phyloP scores from a whole-genome alignment of 768 basidiomycete species.

The Tricholoma terreum region DNA sequence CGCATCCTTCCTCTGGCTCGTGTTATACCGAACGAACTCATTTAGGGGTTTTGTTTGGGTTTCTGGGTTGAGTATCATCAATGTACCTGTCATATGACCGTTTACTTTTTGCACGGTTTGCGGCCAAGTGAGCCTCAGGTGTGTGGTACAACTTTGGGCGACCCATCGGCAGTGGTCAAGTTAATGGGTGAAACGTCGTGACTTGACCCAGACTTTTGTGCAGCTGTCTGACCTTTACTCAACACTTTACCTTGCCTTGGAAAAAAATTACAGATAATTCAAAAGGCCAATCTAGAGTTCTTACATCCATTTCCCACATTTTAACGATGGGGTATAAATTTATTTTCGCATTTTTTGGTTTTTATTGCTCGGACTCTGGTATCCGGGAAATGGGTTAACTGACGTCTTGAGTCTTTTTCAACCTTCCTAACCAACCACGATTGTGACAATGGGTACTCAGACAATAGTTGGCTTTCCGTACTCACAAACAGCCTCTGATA shows the following conservation, averaged over 20 bases:
- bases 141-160: constrained; percentile 14
- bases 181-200: not conserved
- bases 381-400: not conserved
- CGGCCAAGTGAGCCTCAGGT: constrained; percentile 12
- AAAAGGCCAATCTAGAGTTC: not conserved
- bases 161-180: constrained; percentile 8
- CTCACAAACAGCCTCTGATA: not conserved
- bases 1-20: too few species aligned
- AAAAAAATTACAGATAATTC: not conserved
- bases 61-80: too few species aligned
- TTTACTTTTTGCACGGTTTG: constrained; percentile 18
- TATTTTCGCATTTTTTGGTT: not conserved
- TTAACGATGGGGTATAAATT: not conserved
- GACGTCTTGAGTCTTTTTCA: not conserved
- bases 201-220: not conserved
- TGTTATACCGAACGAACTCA: too few species aligned
- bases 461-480: not conserved
- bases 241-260: not conserved
- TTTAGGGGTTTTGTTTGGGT: too few species aligned
- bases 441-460: not conserved
- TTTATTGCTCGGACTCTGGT: not conserved
- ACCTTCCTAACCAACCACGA: not conserved
- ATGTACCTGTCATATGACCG: too few species aligned
- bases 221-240: constrained; percentile 15
- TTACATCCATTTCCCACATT: not conserved